Percentiles rank a stretch among this genome's conserved stretches.
These are phyloP conservation scores for Dentipellis fragilis DNA, from an alignment of 768 basidiomycete genomes.

Conservation along the genomic window DNA sequence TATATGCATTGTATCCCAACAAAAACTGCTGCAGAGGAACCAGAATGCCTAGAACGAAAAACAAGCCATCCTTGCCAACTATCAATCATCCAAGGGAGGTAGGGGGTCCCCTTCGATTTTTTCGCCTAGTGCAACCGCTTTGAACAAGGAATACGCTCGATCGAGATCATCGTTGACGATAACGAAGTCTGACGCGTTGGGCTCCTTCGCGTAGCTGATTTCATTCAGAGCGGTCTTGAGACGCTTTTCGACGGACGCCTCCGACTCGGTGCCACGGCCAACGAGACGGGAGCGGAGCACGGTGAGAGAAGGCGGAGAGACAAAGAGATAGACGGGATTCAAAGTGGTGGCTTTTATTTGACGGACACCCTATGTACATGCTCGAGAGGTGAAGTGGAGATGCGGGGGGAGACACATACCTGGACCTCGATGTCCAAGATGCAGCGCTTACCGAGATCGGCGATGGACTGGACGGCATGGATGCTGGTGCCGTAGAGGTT, in stretches of 20 bases:
- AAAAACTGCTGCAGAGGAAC: neutral
- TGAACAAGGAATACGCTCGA: constrained; percentile 70
- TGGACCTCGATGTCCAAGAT: constrained; percentile 95
- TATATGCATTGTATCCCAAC: neutral
- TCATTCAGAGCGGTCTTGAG: constrained; percentile 72
- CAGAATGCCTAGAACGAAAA: neutral
- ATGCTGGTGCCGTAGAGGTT: constrained; percentile 92
- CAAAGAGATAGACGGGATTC: constrained; percentile 83
- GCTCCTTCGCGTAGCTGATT: constrained; percentile 73
- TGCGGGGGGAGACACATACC: constrained; percentile 33
- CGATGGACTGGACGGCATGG: constrained; percentile 61
- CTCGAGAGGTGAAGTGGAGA: constrained; percentile 4
- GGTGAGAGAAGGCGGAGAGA: constrained; percentile 79
- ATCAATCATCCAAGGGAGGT: constrained; percentile 52
- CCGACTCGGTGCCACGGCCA: constrained; percentile 77
- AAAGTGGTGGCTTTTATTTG: constrained; percentile 80
- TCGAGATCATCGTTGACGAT: constrained; percentile 90
- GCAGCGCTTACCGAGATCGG: constrained; percentile 64
- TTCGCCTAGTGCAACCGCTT: constrained; percentile 66
- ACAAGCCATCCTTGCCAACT: neutral
- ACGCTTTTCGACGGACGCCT: constrained; percentile 60
- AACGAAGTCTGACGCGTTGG: constrained; percentile 66
- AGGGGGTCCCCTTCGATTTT: constrained; percentile 47
- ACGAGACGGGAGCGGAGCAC: constrained; percentile 61
- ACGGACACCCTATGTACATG: constrained; percentile 63